Evolutionary conservation across 2,329 filamentous ascomycete genomes (phyloP).

Genomic region (Alternaria rosae): DNA sequence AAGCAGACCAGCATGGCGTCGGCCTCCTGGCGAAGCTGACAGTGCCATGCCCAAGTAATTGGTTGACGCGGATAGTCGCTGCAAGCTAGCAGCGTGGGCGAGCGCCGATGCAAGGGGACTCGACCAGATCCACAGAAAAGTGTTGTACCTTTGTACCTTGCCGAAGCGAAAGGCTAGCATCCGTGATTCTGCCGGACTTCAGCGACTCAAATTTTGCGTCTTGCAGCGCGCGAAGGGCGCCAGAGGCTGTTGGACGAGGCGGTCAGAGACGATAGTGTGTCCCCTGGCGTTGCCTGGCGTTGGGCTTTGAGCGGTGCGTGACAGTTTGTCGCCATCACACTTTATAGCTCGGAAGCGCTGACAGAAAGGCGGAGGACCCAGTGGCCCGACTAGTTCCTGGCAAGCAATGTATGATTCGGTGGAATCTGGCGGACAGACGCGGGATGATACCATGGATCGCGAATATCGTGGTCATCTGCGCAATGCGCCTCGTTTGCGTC

Average conservation of each 20-base stretch:
- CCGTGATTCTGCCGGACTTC: slow-evolving; percentile 26
- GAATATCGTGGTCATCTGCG: slow-evolving; percentile 24
- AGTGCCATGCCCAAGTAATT: slow-evolving; percentile 30
- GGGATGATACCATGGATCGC: slow-evolving; percentile 14
- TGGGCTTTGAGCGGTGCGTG: background rate
- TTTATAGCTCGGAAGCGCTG: slow-evolving; percentile 2
- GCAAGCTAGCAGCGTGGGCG: slow-evolving; percentile 37
- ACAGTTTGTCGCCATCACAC: background rate
- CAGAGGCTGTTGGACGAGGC: slow-evolving; percentile 1
- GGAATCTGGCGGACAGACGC: slow-evolving; percentile 13
- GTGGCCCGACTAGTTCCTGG: slow-evolving; percentile 19
- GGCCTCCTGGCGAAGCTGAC: slow-evolving; percentile 18
- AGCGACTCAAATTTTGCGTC: slow-evolving; percentile 16
- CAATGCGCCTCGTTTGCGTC: slow-evolving; percentile 5
- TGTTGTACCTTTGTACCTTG: slow-evolving; percentile 50
- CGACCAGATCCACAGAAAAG: slow-evolving; percentile 43
- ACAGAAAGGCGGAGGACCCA: slow-evolving; percentile 9
- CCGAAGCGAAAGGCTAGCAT: slow-evolving; percentile 49
- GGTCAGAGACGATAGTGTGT: slow-evolving; percentile 1
- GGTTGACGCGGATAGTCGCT: slow-evolving; percentile 33
- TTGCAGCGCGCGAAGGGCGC: slow-evolving; percentile 8
- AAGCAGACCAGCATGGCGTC: slow-evolving; percentile 25
- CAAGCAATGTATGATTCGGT: slow-evolving; percentile 13
- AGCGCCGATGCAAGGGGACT: slow-evolving; percentile 49
- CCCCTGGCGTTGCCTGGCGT: background rate